Evolutionary conservation across 257 asterid genomes (phyloP), one percentile per base, ranked within the genome.

Genomic region (Parsonsia alboflavescens): DNA sequence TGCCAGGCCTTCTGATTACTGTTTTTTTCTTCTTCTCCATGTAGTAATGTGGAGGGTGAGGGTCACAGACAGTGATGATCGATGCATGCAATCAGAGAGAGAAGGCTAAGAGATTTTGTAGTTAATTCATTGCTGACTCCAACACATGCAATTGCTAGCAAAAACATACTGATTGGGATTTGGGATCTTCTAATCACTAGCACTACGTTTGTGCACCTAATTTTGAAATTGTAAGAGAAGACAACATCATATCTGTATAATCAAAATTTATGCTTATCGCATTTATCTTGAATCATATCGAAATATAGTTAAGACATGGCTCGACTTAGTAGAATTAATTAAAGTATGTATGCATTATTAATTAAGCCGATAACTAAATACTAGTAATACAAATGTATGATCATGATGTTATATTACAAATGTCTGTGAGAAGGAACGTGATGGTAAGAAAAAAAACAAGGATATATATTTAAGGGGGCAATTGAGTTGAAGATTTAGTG

Each of bases 121-220:
- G 75, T 71, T 76, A 76, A 16, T 52, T 22, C 22, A 73, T 33
- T 72, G 39, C 73, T 78, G 15, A 44, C 71, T 54, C 59, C 6
- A 48, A 62, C 15, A 61, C 17, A 28, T 24, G 73, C 73, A 16
- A 33, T 33, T 33, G 39, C 3, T 1, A 33, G 39, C 39, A 3
- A 33, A 30, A 7, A 73, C 68, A 62, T 26, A 48, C 44, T 70
- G 70, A 73, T 70, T 54, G 82, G 78, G 71, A 78, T 73, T 73
- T 69, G 80, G 80, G 80, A 39, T 61, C 56, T 9, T 59, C 64
- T 58, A 58, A 58, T 58, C 17, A 52, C 58, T 24, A 58, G 11
- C 17, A 52, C 58, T 24, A 58, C 17, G 70, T 58, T 58, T 33
- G 24, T 58, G 48, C 46, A 33, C 19, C 70, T 50, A 50, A 50